These are phyloP conservation scores for Mixia osmundae DNA, from an alignment of 1,284 basidiomycete genomes.

Conservation along the genomic window DNA sequence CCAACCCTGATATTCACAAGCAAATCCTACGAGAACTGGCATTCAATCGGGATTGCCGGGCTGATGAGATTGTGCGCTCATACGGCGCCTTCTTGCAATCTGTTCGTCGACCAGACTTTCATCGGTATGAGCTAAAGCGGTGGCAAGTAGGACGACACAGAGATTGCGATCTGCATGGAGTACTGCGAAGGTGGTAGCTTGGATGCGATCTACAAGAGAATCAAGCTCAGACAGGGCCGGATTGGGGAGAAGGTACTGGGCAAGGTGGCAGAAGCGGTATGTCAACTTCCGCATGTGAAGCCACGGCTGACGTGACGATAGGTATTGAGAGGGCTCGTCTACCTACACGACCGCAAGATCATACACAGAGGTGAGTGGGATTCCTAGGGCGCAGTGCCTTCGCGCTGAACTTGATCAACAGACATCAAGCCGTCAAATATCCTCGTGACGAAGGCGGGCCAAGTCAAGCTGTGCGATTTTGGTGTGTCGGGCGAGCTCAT, in stretches of 20 bases:
- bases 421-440: conserved; percentile 99
- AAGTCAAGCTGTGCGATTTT: conserved; percentile 98
- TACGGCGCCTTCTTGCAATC: conserved; percentile 88
- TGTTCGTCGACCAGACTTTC: conserved; percentile 28
- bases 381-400: background rate
- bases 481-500: conserved; percentile 96
- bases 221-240: conserved; percentile 48
- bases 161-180: conserved; percentile 94
- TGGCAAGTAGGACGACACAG: conserved; percentile 41
- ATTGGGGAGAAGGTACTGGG: conserved; percentile 82
- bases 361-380: conserved; percentile 65
- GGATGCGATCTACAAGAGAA: conserved; percentile 62
- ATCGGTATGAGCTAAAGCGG: too few relatives aligned
- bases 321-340: conserved; percentile 73
- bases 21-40: conserved; percentile 81
- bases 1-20: conserved; percentile 59
- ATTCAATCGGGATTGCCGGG: conserved; percentile 62
- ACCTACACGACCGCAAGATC: conserved; percentile 70
- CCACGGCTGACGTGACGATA: conserved; percentile 20
- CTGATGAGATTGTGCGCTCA: conserved; percentile 75
- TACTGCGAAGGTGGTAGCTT: conserved; percentile 59
- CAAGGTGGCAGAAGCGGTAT: conserved; percentile 67
- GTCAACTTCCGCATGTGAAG: conserved; percentile 16
- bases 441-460: conserved; percentile 69
- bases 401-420: conserved; percentile 19